phyloP scores from a whole-genome alignment of 2,329 filamentous ascomycete species.

The Beauveria asiatica region DNA sequence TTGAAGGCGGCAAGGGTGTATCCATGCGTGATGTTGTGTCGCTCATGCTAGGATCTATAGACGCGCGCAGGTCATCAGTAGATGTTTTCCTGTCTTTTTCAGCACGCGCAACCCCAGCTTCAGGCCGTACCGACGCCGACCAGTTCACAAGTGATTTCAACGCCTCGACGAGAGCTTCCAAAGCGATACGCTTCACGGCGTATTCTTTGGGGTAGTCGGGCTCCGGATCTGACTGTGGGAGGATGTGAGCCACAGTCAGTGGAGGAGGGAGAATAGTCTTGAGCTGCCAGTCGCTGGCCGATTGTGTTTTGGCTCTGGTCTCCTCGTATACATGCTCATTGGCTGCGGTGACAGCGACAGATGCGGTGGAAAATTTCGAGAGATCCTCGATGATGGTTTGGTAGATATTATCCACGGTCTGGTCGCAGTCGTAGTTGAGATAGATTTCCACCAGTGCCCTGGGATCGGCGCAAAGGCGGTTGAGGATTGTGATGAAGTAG shows the following conservation, averaged over 20 bases:
- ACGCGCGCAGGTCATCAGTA: slow-evolving; percentile 43
- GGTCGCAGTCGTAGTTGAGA: slow-evolving; percentile 95
- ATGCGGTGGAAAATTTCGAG: slow-evolving; percentile 73
- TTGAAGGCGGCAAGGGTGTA: slow-evolving; percentile 51
- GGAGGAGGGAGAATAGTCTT: slow-evolving; percentile 80
- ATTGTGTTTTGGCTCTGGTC: slow-evolving; percentile 52
- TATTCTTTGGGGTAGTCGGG: slow-evolving; percentile 80
- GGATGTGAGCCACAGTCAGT: slow-evolving; percentile 69
- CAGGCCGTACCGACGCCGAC: slow-evolving; percentile 60
- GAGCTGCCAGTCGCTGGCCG: slow-evolving; percentile 72
- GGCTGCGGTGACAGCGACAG: slow-evolving; percentile 63
- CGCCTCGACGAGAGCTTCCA: slow-evolving; percentile 83
- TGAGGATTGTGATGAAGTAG: slow-evolving; percentile 79
- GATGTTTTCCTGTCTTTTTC: slow-evolving; percentile 31
- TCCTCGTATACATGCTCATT: slow-evolving; percentile 88
- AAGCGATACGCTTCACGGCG: slow-evolving; percentile 76
- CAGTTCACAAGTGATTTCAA: slow-evolving; percentile 86
- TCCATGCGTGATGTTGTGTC: slow-evolving; percentile 55
- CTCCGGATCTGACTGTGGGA: slow-evolving; percentile 50
- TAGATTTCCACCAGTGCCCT: slow-evolving; percentile 89
- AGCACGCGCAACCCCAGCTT: slow-evolving; percentile 29
- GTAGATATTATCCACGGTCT: slow-evolving; percentile 94
- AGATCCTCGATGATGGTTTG: slow-evolving; percentile 91
- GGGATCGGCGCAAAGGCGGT: slow-evolving; percentile 76
- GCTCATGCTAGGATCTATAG: slow-evolving; percentile 57